Base-by-base conservation (phyloP, 257 asterid genomes). In the Mentha longifolia region DNA sequence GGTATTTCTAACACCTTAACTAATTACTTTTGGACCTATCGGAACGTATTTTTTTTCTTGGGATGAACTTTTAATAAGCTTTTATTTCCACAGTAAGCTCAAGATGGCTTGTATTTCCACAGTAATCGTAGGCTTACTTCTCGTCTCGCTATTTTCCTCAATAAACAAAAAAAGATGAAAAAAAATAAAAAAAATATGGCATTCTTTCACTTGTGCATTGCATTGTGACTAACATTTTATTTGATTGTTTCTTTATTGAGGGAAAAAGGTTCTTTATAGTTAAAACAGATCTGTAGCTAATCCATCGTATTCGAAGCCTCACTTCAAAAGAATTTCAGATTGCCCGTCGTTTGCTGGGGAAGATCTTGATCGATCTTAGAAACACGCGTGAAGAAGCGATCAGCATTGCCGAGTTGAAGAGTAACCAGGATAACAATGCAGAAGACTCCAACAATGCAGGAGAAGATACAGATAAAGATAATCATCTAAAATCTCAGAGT, bases 281-380 rank as follows among this genome's bases (percentile, higher is more conserved):
- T 70, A 42, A 17, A 28, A 22, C 25, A 22, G 25, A 22, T 22
- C 47, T 66, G 25, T 66, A n/a, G n/a, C n/a, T n/a, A n/a, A 14
- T 73, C 35, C 42, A n/a, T 70, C 41, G 7, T 37, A 33, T 30
- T 56, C 3, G 3, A 66, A 54, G 17, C 57, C 66, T 70, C 70
- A 54, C 63, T 69, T 28, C 51, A 39, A 2, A 13, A 52, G 60
- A 54, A 51, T 61, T 54, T 79, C 85, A 92, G 98, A 85, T 92
- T 80, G 97, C 98, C 70, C 93, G 97, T 12, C 94, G 98, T 56
- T 86, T 92, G 79, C 80, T 92, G 90, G 98, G 98, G 60, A 92
- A 92, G 77, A 76, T 92, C 61, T 70, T 88, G 86, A 92, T 92
- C 74, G 98, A 92, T 84, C 71, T 92, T 74, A 71, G 95, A 77